Base-by-base conservation (phyloP, 2,329 filamentous ascomycete genomes). In the Clonostachys sp. region DNA sequence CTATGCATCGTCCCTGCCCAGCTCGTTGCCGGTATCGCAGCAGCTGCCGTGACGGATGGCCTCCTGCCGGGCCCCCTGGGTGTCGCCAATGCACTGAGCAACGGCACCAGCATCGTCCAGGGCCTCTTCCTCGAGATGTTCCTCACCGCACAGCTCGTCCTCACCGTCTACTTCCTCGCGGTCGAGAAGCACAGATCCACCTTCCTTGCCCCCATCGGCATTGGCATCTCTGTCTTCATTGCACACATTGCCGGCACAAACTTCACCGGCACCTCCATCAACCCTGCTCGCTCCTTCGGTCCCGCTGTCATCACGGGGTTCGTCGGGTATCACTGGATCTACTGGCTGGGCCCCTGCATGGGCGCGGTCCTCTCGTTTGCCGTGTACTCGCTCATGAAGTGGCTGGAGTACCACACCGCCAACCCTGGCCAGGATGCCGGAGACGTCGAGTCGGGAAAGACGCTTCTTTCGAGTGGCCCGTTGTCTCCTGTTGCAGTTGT, bases 181-280 rank as follows among this genome's bases (percentile, higher is more conserved):
- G 76, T 78, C 4, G 83, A 87, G 57, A 87, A 89, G 62, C 84
- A 87, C 57, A 80, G 80, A 40, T 80, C 81, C 4, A 89, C 84
- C 0, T 87, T 77, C 55, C 64, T 88, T 2, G 85, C 84, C 0
- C 85, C 86, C 0, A 65, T 89, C 1, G 84, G 81, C 3, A 87
- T 89, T 51, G 86, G 86, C 0, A 60, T 88, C 5, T 68, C 83
- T 0, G 71, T 89, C 30, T 88, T 89, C 58, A 72, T 88, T 20
- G 66, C 64, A 3, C 59, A 73, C 54, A 59, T 72, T 35, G 51
- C 52, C n/a, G 53, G 62, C 40, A 58, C 65, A 4, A 61, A 62
- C 45, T 73, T 67, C 39, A 73, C 72, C 2, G 68, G 68, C 10
- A 68, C 66, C 33, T 65, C 63, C 9, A 53, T 73, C 30, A 75